phyloP scores from a whole-genome alignment of 2,329 filamentous ascomycete genomes.

The Ophiostoma himal-ulmi region DNA sequence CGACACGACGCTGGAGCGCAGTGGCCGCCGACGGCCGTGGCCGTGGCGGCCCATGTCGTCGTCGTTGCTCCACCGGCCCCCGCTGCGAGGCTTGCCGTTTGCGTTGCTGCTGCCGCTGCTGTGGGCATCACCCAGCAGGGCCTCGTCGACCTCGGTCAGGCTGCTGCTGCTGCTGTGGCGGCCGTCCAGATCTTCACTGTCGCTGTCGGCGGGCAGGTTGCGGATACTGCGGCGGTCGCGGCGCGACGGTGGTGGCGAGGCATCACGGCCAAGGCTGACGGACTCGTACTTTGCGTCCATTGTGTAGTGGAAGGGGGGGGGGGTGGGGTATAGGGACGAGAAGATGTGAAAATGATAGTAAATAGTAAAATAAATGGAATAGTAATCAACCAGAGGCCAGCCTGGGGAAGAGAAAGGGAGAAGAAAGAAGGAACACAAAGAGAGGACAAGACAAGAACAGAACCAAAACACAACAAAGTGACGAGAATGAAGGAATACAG shows the following conservation, averaged over 20 bases:
- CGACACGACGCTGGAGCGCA: slow-evolving; percentile 33
- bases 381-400: neutral
- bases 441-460: neutral
- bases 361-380: neutral
- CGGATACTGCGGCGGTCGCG: slow-evolving; percentile 27
- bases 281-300: slow-evolving; percentile 25
- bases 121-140: slow-evolving; percentile 34
- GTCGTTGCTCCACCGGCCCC: neutral
- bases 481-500: neutral
- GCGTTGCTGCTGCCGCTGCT: neutral
- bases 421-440: neutral
- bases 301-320: neutral
- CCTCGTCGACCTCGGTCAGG: slow-evolving; percentile 38
- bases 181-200: slow-evolving; percentile 34
- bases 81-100: slow-evolving; percentile 24
- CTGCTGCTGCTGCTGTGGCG: slow-evolving; percentile 30
- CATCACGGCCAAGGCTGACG: slow-evolving; percentile 16
- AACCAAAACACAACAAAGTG: neutral
- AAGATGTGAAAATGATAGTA: neutral
- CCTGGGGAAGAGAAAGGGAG: neutral
- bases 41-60: slow-evolving; percentile 22
- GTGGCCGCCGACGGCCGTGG: slow-evolving; percentile 30
- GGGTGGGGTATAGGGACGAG: neutral
- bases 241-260: slow-evolving; percentile 9
- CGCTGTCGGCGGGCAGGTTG: slow-evolving; percentile 29